Base-by-base conservation (phyloP, 306 rosid species). In the Rosa rugosa region DNA sequence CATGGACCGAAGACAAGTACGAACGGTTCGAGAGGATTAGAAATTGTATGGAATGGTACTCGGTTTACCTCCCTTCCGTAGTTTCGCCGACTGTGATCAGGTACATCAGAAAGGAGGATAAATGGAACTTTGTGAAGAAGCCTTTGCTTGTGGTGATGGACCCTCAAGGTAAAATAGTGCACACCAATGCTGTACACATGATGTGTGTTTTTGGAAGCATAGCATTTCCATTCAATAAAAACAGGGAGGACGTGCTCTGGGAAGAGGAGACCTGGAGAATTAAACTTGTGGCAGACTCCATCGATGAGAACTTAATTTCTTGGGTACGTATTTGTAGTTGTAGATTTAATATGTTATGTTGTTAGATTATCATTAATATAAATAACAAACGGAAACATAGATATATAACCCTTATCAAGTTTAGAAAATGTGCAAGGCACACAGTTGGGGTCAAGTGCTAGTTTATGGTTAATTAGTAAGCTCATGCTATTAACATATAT, bases 171-270 rank as follows among this genome's bases (percentile, higher is more conserved):
- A 85, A 76, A 60, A 82, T 86, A 42, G 83, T 80, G 31, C 85
- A 89, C 84, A 49, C 40, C 50, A 91, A 91, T 74, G 97, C 97
- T 45, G 66, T 91, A 12, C 90, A 90, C 78, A 83, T 89, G 89
- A 86, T 91, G 90, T 91, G 94, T 85, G 87, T 91, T 41, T 91
- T 90, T 90, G 92, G 97, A 88, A 88, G 91, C 80, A 1, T 69
- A 50, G 91, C 94, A 3, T 88, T 80, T 76, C 94, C 94, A 47
- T 91, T 91, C 78, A 82, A 87, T n/a, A 66, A 66, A 67, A 45
- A 31, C 72, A 81, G 46, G 46, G 97, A 91, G 86, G 83, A 80
- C 67, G 51, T 85, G 36, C 83, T 91, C 69, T 91, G 97, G 94
- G 79, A 81, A 54, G 82, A 80, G 12, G 89, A 77, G 63, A 80